phyloP scores from a whole-genome alignment of 139 green algal species.

The Pedinophyceae sp. region DNA sequence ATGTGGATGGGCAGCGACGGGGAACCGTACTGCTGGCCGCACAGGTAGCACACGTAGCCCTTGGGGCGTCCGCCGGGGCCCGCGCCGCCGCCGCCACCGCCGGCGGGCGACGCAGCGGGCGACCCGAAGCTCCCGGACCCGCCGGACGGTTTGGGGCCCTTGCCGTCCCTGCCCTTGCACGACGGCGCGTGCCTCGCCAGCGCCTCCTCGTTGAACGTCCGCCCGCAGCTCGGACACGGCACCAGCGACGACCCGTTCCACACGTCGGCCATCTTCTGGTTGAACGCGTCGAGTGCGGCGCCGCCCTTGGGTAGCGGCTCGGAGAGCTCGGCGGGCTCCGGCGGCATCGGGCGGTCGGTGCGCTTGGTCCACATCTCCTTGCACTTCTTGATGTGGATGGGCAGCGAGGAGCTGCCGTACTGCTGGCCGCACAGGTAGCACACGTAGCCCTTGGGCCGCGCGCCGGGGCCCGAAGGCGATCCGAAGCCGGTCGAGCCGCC shows the following conservation, averaged over 20 bases:
- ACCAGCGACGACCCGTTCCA: background rate
- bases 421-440: background rate
- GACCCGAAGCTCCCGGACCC: no score
- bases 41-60: background rate
- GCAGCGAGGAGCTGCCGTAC: background rate
- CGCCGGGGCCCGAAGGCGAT: background rate
- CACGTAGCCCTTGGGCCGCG: background rate
- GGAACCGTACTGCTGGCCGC: background rate
- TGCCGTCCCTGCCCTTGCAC: background rate
- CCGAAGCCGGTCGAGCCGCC: no score
- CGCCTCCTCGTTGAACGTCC: constrained; percentile 4
- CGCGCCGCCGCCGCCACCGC: no score
- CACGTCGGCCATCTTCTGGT: background rate
- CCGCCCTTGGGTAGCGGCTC: background rate
- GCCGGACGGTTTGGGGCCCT: no score
- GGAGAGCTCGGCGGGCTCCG: background rate
- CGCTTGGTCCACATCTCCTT: background rate
- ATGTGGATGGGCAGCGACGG: constrained; percentile 2
- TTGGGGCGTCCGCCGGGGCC: no score
- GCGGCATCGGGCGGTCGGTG: background rate
- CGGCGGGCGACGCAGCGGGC: no score
- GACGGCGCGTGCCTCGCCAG: constrained; percentile 1
- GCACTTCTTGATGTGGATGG: constrained; percentile 4
- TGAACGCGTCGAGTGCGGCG: constrained; percentile 2
- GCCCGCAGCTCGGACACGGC: background rate